Percentiles rank a stretch among this genome's conserved stretches.
These are phyloP conservation scores for Amniculicola lignicola DNA, from an alignment of 495 filamentous ascomycete genomes.

Conservation along the genomic window DNA sequence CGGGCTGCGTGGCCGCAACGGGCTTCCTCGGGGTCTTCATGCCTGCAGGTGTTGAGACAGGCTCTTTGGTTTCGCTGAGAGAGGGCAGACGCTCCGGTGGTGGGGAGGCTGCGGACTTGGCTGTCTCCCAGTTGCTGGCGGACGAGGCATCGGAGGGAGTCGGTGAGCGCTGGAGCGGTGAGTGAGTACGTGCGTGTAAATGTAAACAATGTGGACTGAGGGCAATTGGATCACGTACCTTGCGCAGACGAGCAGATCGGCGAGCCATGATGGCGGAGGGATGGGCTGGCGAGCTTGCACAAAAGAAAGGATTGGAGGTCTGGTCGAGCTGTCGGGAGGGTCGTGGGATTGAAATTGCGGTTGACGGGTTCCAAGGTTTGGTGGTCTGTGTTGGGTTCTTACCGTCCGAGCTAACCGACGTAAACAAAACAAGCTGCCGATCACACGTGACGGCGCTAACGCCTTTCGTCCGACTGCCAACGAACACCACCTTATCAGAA, in stretches of 20 bases:
- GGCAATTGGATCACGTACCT: slow-evolving; percentile 8
- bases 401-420: no score
- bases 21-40: slow-evolving; percentile 20
- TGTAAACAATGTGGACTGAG: slow-evolving; percentile 14
- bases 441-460: no score
- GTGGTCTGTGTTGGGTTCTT: no score
- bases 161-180: slow-evolving; percentile 21
- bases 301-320: not conserved
- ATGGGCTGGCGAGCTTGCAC: not conserved
- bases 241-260: slow-evolving; percentile 23
- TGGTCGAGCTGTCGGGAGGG: not conserved
- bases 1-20: not conserved
- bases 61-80: slow-evolving; percentile 9
- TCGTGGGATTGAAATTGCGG: no score
- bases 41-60: no score
- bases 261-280: slow-evolving; percentile 22
- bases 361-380: no score
- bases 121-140: slow-evolving; percentile 23
- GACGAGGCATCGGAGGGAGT: slow-evolving; percentile 1
- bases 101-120: slow-evolving; percentile 6
- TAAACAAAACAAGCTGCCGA: no score
- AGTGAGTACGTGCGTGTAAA: not conserved
- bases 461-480: no score
- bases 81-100: slow-evolving; percentile 16
- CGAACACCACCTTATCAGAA: no score